A percentile compares a stretch with the other conserved stretches of the same genome.
These are phyloP conservation scores for Aspergillus campestris DNA, from an alignment of 495 filamentous ascomycete species.

Conservation along the genomic window DNA sequence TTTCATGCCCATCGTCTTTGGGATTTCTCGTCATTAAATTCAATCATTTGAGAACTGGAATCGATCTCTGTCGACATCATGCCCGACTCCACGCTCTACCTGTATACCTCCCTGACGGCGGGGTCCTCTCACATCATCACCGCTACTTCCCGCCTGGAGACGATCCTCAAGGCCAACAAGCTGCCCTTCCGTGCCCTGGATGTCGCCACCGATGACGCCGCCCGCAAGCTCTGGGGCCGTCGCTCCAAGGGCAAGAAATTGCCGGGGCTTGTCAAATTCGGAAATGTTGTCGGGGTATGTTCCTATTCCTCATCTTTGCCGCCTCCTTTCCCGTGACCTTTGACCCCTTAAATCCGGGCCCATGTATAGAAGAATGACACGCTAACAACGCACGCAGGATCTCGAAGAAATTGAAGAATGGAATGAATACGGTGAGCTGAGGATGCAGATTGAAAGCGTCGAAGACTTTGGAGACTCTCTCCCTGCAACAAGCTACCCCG, in stretches of 20 bases:
- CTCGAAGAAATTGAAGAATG: slow-evolving; percentile 93
- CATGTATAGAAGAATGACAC: too few relatives aligned
- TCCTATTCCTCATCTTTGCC: neutral
- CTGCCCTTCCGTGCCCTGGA: slow-evolving; percentile 90
- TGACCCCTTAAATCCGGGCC: neutral
- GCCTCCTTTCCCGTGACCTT: neutral
- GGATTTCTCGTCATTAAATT: neutral
- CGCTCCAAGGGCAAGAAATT: slow-evolving; percentile 74
- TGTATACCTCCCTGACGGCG: slow-evolving; percentile 91
- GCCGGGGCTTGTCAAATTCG: slow-evolving; percentile 82
- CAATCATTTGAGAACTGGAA: too few relatives aligned
- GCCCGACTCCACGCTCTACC: slow-evolving; percentile 73
- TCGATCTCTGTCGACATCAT: slow-evolving; percentile 8
- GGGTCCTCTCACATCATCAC: slow-evolving; percentile 97
- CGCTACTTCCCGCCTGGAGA: slow-evolving; percentile 89
- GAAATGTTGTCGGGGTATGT: slow-evolving; percentile 78
- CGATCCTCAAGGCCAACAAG: slow-evolving; percentile 90
- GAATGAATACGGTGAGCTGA: slow-evolving; percentile 97
- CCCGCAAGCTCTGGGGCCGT: slow-evolving; percentile 83
- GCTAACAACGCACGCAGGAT: slow-evolving; percentile 46
- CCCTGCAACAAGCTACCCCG: slow-evolving; percentile 40
- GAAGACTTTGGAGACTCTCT: slow-evolving; percentile 28
- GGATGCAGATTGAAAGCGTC: slow-evolving; percentile 59
- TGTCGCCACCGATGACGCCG: slow-evolving; percentile 84
- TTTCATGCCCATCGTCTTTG: neutral